Conservation (phyloP, 306 rosid genomes). For the Cucurbita pepo region DNA sequence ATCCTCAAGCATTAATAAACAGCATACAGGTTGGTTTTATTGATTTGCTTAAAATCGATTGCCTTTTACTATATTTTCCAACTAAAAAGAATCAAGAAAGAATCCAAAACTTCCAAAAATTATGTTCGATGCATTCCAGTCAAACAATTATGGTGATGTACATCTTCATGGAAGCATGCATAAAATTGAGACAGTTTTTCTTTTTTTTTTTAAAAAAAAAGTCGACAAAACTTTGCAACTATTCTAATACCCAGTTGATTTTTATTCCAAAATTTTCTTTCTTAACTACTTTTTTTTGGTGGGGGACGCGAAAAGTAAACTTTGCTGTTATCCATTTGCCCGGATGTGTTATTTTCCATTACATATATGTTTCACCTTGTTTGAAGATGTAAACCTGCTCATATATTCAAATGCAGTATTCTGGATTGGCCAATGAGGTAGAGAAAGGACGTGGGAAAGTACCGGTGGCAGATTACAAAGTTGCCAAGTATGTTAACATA, state of each 20-base stretch:
- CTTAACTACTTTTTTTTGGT: background rate
- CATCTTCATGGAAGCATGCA: background rate
- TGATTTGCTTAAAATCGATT: background rate
- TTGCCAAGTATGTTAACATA: slow-evolving; percentile 40
- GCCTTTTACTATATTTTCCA: background rate
- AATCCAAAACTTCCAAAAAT: background rate
- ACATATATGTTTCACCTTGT: background rate
- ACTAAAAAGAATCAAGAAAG: background rate
- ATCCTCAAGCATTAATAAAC: slow-evolving; percentile 85
- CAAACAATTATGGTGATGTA: background rate
- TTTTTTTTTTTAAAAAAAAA: background rate
- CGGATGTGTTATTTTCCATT: background rate
- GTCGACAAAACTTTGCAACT: background rate
- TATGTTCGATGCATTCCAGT: background rate
- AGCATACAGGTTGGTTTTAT: slow-evolving; percentile 55
- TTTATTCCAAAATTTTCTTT: background rate
- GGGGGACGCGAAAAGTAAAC: background rate
- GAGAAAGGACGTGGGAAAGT: slow-evolving; percentile 73
- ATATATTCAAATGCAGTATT: slow-evolving; percentile 31
- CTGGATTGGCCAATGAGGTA: slow-evolving; percentile 76
- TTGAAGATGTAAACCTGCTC: background rate
- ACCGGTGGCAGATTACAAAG: slow-evolving; percentile 95
- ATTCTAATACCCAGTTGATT: background rate
- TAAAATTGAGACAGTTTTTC: background rate
- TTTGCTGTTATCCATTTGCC: background rate